Base-by-base conservation (phyloP, 371 early-diverging fungal species). In the Batkoa obscura region DNA sequence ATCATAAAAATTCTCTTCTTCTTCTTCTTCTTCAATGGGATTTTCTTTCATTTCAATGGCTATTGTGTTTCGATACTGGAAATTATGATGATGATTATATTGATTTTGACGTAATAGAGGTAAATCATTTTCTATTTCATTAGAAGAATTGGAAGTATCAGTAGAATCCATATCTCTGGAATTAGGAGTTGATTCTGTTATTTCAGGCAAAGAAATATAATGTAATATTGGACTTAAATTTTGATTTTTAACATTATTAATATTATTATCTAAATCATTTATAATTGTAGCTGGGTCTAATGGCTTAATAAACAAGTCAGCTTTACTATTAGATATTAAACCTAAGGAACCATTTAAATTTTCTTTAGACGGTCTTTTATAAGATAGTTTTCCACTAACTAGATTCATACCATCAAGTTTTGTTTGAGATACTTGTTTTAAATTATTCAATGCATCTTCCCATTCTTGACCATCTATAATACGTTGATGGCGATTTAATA, bases 391-490 rank as follows among this genome's bases (percentile, higher is more conserved):
- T 9, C 50, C 50, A 50, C 34, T 50, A 9, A 50, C 50, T 35
- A 32, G 32, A 31, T 33, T 9, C 33, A 35, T 33, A 8, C 32
- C 34, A 17, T 35, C 13, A 39, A 23, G 53, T 9, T 35, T 17
- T 35, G 39, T 13, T 39, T 53, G 38, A 31, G 37, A 53, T 15
- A 36, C 53, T 31, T 39, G 30, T 39, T 53, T 53, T 39, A 53
- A 15, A 15, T 53, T 53, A 13, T 30, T 30, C 8, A 55, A 31
- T 2, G 56, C 43, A 8, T 55, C 43, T 33, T 55, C 56, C 56
- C 56, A 55, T 36, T 47, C 56, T 5, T 55, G 56, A 3, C 46
- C 56, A 45, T 41, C 46, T 33, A 55, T 17, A 33, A 55, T 45
- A 3, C 56, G 15, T 38, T 38, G 15, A 17, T 52, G 52, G 33